These are phyloP conservation scores for Cicer chorassanicum DNA, from an alignment of 306 rosid species.

Conservation along the genomic window DNA sequence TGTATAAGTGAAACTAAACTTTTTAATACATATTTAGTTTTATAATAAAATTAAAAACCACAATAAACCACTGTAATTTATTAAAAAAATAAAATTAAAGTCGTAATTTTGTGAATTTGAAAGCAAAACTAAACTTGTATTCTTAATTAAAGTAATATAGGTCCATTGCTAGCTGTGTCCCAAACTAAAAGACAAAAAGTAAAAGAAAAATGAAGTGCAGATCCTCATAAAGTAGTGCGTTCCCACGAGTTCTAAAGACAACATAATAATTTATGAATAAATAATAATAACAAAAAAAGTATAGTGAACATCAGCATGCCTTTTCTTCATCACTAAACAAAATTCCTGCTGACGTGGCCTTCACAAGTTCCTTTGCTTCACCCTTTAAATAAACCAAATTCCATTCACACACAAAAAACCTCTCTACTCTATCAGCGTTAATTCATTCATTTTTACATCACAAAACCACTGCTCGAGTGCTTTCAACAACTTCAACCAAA, in stretches of 20 bases:
- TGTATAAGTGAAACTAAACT: neutral
- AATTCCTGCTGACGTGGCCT: constrained; percentile 33
- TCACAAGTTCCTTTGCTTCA: constrained; percentile 19
- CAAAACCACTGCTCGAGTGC: neutral
- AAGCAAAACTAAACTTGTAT: neutral
- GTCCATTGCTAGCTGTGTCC: neutral
- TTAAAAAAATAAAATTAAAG: no score
- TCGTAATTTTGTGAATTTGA: no score
- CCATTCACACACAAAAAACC: neutral
- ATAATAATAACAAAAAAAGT: neutral
- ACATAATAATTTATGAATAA: constrained; percentile 18
- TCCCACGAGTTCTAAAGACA: constrained; percentile 40
- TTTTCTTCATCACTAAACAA: neutral
- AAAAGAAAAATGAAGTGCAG: neutral
- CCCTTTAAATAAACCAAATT: constrained; percentile 16
- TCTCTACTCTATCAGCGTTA: neutral
- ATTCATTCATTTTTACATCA: neutral
- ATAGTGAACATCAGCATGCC: neutral
- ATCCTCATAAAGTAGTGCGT: constrained; percentile 32
- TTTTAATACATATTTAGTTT: no score
- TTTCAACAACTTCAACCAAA: neutral
- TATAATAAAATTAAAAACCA: no score
- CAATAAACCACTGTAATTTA: no score
- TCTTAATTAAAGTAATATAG: neutral
- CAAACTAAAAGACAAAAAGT: constrained; percentile 9